phyloP scores from a whole-genome alignment of 108 stramenopile genomes.

The Cyclostephanos tholiformis region DNA sequence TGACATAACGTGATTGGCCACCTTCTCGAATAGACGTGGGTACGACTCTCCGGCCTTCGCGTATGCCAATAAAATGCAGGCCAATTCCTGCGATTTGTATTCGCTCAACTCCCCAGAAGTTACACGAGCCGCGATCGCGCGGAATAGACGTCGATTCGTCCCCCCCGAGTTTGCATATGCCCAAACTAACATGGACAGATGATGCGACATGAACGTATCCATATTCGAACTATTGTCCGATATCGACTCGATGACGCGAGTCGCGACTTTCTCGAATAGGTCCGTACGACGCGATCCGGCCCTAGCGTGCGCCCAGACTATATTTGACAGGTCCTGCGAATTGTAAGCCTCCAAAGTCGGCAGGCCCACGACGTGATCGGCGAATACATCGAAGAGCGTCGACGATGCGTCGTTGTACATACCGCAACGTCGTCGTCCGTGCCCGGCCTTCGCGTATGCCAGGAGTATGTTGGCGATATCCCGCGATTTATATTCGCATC shows the following conservation, averaged over 20 bases:
- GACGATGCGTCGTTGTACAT: not conserved
- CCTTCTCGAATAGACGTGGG: constrained; percentile 21
- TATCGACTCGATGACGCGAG: not conserved
- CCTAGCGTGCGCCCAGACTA: constrained; percentile 8
- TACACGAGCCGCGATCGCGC: not conserved
- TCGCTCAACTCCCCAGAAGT: not conserved
- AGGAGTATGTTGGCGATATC: constrained; percentile 16
- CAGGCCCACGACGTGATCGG: not conserved
- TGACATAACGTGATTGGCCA: constrained; percentile 9
- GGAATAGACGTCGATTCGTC: not conserved
- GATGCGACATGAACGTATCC: not conserved
- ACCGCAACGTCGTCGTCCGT: not conserved
- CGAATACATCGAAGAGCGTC: constrained; percentile 18
- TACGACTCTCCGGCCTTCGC: constrained; percentile 8
- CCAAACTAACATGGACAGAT: not conserved
- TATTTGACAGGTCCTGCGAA: constrained; percentile 19
- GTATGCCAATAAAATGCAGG: constrained; percentile 12
- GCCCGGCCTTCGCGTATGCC: constrained; percentile 10
- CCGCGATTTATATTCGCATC: constrained; percentile 13
- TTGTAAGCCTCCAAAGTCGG: not conserved
- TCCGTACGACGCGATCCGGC: constrained; percentile 6
- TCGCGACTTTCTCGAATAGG: not conserved
- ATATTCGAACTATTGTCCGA: too few relatives aligned
- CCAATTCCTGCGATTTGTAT: constrained; percentile 15
- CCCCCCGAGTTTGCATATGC: constrained; percentile 1